These are phyloP conservation scores for Mycosphaerella arachidis DNA, from an alignment of 2,329 filamentous ascomycete species.

Conservation along the genomic window DNA sequence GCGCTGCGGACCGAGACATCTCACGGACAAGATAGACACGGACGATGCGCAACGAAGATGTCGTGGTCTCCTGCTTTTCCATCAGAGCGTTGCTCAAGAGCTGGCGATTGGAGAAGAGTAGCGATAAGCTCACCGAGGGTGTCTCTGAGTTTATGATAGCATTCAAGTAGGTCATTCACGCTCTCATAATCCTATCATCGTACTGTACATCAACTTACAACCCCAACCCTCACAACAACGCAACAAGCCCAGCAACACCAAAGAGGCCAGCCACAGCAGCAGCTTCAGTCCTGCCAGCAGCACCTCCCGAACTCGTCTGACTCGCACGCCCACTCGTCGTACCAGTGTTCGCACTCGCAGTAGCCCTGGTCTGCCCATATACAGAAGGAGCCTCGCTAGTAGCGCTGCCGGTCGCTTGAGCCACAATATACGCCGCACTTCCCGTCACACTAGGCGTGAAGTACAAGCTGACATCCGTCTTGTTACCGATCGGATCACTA, in stretches of 20 bases:
- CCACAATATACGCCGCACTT: slow-evolving; percentile 18
- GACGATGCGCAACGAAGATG: too few relatives aligned
- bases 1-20: too few relatives aligned
- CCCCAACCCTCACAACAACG: slow-evolving; percentile 11
- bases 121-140: too few relatives aligned
- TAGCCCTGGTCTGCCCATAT: slow-evolving; percentile 17
- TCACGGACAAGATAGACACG: too few relatives aligned
- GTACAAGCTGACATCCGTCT: slow-evolving; percentile 28
- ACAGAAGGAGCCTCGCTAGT: slow-evolving; percentile 8
- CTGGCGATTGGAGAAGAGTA: too few relatives aligned
- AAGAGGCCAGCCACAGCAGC: slow-evolving; percentile 18
- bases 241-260: slow-evolving; percentile 20
- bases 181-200: neutral
- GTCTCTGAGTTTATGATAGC: too few relatives aligned
- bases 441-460: slow-evolving; percentile 28
- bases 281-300: slow-evolving; percentile 14
- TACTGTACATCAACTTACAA: neutral
- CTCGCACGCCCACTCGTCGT: slow-evolving; percentile 6
- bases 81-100: too few relatives aligned
- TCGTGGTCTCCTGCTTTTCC: too few relatives aligned
- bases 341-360: slow-evolving; percentile 14
- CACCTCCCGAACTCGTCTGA: slow-evolving; percentile 6
- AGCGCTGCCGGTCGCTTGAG: slow-evolving; percentile 17
- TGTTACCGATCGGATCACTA: slow-evolving; percentile 28
- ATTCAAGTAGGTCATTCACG: too few relatives aligned